A percentile compares a stretch with the other conserved stretches of the same genome.
These are phyloP conservation scores for Umbilicus rupestris DNA, from an alignment of 164 flowering plant genomes.

Conservation along the genomic window DNA sequence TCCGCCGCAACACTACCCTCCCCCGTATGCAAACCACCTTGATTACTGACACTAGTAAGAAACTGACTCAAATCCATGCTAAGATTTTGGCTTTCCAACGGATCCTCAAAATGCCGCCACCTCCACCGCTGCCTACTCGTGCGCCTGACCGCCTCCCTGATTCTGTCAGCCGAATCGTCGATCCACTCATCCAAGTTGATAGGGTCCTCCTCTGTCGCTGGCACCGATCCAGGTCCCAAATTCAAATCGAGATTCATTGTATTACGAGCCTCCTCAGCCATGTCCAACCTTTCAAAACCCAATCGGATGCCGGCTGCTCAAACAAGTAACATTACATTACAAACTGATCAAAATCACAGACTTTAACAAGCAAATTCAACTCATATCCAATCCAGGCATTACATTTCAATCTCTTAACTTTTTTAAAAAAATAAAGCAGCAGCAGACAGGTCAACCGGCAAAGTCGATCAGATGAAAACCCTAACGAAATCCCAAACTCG, in stretches of 20 bases:
- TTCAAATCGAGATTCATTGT: conserved; percentile 69
- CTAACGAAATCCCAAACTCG: no score
- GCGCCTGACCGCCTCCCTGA: conserved; percentile 30
- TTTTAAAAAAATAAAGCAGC: no score
- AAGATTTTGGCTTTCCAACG: conserved; percentile 20
- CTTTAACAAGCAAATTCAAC: no score
- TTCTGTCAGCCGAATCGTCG: conserved; percentile 21
- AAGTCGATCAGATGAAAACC: no score
- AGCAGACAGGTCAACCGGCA: no score
- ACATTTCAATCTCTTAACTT: no score
- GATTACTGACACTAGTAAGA: conserved; percentile 20
- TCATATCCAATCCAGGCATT: no score
- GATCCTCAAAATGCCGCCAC: conserved; percentile 26
- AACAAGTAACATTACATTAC: no score
- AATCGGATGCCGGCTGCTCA: no score
- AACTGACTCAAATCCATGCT: conserved; percentile 22
- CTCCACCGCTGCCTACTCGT: conserved; percentile 32
- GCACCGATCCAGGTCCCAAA: conserved; percentile 46
- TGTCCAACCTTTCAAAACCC: not conserved
- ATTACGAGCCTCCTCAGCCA: conserved; percentile 37
- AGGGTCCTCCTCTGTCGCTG: conserved; percentile 21
- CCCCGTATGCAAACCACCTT: conserved; percentile 30
- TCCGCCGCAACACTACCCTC: conserved; percentile 51
- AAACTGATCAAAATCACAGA: no score
- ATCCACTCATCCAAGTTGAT: conserved; percentile 38